Percentiles rank a stretch among this genome's conserved stretches.
These are phyloP conservation scores for Sarocladiaceae sp. DNA, from an alignment of 2,329 filamentous ascomycete species.

Conservation along the genomic window DNA sequence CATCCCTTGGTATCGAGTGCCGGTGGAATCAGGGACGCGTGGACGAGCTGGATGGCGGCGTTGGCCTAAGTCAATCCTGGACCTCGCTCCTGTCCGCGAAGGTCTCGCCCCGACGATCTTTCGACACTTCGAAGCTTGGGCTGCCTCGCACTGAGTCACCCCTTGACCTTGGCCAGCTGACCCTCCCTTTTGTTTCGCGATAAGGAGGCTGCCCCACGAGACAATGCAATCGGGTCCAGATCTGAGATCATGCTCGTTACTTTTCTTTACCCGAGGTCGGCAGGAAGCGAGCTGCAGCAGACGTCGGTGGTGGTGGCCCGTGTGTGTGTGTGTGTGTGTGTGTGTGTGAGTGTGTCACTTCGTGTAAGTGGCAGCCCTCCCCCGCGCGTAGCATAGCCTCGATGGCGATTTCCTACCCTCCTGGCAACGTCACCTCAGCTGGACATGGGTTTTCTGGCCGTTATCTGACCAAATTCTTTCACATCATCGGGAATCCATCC, in stretches of 20 bases:
- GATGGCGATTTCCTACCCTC: background rate
- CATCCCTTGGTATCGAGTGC: no score
- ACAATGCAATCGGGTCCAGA: background rate
- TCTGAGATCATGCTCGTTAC: no score
- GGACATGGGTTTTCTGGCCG: slow-evolving; percentile 5
- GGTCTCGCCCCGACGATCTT: slow-evolving; percentile 7
- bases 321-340: background rate
- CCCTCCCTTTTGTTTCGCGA: background rate
- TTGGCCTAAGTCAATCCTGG: no score
- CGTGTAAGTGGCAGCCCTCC: slow-evolving; percentile 3
- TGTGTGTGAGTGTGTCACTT: background rate
- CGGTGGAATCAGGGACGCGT: no score
- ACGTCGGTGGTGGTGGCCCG: background rate
- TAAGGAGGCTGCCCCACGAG: background rate
- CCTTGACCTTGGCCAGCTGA: background rate
- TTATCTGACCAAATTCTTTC: no score
- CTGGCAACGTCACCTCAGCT: slow-evolving; percentile 2
- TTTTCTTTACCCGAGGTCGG: no score
- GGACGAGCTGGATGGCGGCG: background rate
- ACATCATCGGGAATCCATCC: no score
- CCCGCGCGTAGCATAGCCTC: background rate
- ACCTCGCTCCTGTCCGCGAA: no score
- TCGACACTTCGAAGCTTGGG: no score
- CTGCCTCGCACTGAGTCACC: slow-evolving; percentile 4
- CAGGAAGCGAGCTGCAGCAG: no score